A percentile compares a stretch with the other conserved stretches of the same genome.
phyloP scores from a whole-genome alignment of 805 yeast species.

The Candida suzukii region DNA sequence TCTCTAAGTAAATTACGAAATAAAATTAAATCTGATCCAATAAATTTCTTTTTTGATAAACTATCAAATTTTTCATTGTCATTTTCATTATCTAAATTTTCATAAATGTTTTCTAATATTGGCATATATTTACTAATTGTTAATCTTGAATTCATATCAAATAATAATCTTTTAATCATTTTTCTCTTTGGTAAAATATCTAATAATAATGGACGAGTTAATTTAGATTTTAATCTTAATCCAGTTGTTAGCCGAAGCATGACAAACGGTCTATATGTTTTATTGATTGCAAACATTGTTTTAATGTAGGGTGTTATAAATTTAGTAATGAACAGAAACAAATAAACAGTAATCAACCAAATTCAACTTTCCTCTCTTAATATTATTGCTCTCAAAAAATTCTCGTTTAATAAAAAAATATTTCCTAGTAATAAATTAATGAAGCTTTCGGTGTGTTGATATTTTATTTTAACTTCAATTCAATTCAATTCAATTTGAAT shows the following conservation, averaged over 20 bases:
- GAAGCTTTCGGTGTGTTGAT: too few relatives aligned
- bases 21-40: conserved; percentile 53
- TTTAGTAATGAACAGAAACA: too few relatives aligned
- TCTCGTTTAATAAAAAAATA: too few relatives aligned
- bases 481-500: too few relatives aligned
- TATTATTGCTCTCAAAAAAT: too few relatives aligned
- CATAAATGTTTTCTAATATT: conserved; percentile 44
- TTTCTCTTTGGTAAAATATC: conserved; percentile 54
- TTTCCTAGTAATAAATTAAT: too few relatives aligned
- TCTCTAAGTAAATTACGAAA: conserved; percentile 63
- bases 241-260: not conserved
- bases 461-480: too few relatives aligned
- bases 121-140: conserved; percentile 49
- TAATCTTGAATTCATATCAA: conserved; percentile 58
- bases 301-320: too few relatives aligned
- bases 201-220: conserved; percentile 30
- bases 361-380: too few relatives aligned
- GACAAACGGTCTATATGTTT: not conserved
- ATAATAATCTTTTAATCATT: conserved; percentile 49
- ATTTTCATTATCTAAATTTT: conserved; percentile 28
- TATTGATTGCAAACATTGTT: conserved; percentile 16
- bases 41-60: conserved; percentile 28
- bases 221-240: not conserved
- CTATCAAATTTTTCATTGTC: not conserved
- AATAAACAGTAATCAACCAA: too few relatives aligned